Evolutionary conservation across 495 filamentous ascomycete genomes (phyloP), one percentile per base, ranked within the genome.

Genomic region (Penicillium odoratum): DNA sequence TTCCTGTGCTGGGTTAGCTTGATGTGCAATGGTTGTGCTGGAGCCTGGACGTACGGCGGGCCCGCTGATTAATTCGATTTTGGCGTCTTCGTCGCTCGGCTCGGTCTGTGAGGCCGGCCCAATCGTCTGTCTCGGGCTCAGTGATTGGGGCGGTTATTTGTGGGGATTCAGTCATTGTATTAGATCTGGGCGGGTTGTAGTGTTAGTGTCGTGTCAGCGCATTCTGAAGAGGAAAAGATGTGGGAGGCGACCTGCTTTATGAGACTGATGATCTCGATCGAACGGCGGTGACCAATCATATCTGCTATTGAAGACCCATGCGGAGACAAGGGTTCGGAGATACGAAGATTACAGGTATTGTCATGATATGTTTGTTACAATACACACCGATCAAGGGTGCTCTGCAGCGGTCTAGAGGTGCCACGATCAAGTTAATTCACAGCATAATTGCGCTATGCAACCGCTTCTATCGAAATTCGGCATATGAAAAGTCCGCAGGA

Each of bases 51-150:
- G 16, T 53, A 53, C 51, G 51, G 49, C 64, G 70, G 18, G 76
- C 75, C 48, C 76, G 60, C 59, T 80, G 76, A 53, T 78, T 77
- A 16, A 78, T 48, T 11, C 77, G 66, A 59, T 80, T 80, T 60
- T 80, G 77, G 31, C 69, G 58, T 45, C 68, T 56, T 34, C 76
- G 65, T 3, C 78, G 63, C 53, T 79, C 76, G 40, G 67, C 67
- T 3, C 69, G 63, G 48, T 76, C 73, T 3, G 67, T 68, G 13
- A 74, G 44, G 0, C 71, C 75, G 1, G 66, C 56, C 78, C 78
- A 78, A 34, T 75, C 69, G 54, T 80, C 76, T 42, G 18, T 40
- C 15, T 40, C 38, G 38, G 4, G 13, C 6, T 13, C 15, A 40
- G 38, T 3, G 15, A 16, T 15, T 11, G 34, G 34, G 34, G 4